Conservation (phyloP, 108 stramenopile genomes). For the Aurantiochytrium sp. region DNA sequence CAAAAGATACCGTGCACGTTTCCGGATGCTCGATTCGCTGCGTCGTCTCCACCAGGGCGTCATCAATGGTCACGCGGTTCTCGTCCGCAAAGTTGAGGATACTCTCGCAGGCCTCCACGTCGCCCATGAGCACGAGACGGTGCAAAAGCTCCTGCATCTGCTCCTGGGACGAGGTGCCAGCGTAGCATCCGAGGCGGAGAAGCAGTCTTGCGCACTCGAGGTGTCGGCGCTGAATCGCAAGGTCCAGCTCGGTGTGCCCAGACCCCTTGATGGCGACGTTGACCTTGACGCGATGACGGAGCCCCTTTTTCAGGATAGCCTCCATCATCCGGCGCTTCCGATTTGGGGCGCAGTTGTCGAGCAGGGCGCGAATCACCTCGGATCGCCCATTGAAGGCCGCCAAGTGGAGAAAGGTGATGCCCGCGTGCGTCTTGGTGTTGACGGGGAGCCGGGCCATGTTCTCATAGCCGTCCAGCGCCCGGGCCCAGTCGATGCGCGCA, state of each 20-base stretch:
- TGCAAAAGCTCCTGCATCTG: slow-evolving; percentile 24
- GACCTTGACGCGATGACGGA: slow-evolving; percentile 19
- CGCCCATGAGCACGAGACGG: background rate
- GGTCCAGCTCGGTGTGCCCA: background rate
- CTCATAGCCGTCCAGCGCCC: background rate
- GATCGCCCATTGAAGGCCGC: background rate
- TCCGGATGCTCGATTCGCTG: slow-evolving; percentile 26
- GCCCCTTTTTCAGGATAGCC: background rate
- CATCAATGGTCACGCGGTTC: background rate
- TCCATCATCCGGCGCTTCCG: background rate
- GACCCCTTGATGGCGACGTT: background rate
- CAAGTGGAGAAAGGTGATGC: slow-evolving; percentile 9
- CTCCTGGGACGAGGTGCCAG: background rate
- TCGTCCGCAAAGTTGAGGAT: slow-evolving; percentile 21
- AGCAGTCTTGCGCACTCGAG: background rate
- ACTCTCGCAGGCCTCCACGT: slow-evolving; percentile 31
- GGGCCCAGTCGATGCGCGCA: background rate
- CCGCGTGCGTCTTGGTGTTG: background rate
- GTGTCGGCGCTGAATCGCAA: slow-evolving; percentile 2
- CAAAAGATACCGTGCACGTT: slow-evolving; percentile 21
- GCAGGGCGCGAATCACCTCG: background rate
- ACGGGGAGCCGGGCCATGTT: background rate
- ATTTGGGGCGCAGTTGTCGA: background rate
- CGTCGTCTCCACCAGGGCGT: slow-evolving; percentile 8
- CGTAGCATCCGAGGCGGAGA: background rate